Evolutionary conservation across 345 rosid genomes (phyloP), one percentile per base, ranked within the genome.

Genomic region (Lenwebbia sp.): DNA sequence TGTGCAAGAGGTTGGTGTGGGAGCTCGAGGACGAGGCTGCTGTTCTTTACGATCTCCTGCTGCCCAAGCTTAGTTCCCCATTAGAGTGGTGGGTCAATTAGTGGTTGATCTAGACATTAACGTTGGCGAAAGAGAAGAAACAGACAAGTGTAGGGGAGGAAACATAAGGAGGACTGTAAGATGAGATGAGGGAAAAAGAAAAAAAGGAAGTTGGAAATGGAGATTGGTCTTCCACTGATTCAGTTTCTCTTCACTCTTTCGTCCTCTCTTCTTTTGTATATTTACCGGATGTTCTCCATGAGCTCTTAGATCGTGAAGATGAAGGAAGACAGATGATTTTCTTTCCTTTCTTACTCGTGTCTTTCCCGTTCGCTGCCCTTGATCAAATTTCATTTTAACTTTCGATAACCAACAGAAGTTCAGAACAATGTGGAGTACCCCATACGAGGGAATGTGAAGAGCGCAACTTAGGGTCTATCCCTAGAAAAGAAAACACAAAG

Each of bases 1-100:
- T 91, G 15, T 89, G 88, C 86, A 94, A 91, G 91, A 93, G 91
- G 54, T 33, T 44, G 50, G 84, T 94, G 88, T 96, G 97, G 99
- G 96, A 94, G 86, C 92, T 94, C 82, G 97, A 95, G 86, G 96
- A 96, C 74, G 95, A 92, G 84, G 91, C 92, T 53, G 96, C 97
- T 86, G 91, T 93, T 84, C 95, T 93, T 85, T 92, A 90, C 86
- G 88, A 94, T 23, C 82, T 94, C 88, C 50, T 96, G 83, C 97
- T 94, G 84, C 92, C 98, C 44, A 89, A 93, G 87, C 90, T 95
- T 3, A 93, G 92, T 91, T 90, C 91, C 92, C 91, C 92, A 92
- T 4, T 3, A 28, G 55, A 53, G 51, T 37, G 28, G 22, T 78
- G 60, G 58, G 10, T 12, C 6, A 76, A 70, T 10, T 54, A 54